phyloP scores from a whole-genome alignment of 192 early-diverging fungal species.

The Linnemannia zychae region DNA sequence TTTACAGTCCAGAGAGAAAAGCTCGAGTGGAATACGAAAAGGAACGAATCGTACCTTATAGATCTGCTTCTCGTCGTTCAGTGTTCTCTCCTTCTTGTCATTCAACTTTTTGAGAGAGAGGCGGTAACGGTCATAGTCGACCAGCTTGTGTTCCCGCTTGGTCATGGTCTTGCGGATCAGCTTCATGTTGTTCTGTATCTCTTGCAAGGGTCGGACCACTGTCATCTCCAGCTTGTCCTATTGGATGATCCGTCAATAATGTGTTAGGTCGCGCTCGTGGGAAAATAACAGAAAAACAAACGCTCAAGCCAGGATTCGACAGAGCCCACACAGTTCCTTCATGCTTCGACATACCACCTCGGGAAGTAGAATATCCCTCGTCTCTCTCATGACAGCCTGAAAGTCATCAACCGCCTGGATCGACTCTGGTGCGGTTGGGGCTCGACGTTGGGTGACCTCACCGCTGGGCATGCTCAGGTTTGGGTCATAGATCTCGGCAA shows the following conservation, averaged over 20 bases:
- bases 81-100: conserved; percentile 71
- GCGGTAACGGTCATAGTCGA: conserved; percentile 93
- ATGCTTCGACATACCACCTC: conserved; percentile 41
- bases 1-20: neutral
- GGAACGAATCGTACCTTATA: conserved; percentile 62
- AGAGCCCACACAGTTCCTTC: neutral
- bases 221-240: conserved; percentile 79
- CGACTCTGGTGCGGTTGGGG: conserved; percentile 47
- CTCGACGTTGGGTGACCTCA: conserved; percentile 45
- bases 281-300: neutral
- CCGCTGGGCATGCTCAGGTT: conserved; percentile 19
- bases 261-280: neutral
- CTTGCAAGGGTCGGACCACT: conserved; percentile 84
- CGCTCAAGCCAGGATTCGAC: neutral
- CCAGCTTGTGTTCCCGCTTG: conserved; percentile 92
- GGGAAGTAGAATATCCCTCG: conserved; percentile 51
- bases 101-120: conserved; percentile 80
- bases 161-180: conserved; percentile 86
- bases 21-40: neutral
- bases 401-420: conserved; percentile 52
- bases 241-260: neutral
- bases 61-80: conserved; percentile 76
- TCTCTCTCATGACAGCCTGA: conserved; percentile 46
- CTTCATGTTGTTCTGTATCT: conserved; percentile 81
- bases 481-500: conserved; percentile 56